Conservation (phyloP, 2,329 filamentous ascomycete genomes). For the Diaporthe australafricana region DNA sequence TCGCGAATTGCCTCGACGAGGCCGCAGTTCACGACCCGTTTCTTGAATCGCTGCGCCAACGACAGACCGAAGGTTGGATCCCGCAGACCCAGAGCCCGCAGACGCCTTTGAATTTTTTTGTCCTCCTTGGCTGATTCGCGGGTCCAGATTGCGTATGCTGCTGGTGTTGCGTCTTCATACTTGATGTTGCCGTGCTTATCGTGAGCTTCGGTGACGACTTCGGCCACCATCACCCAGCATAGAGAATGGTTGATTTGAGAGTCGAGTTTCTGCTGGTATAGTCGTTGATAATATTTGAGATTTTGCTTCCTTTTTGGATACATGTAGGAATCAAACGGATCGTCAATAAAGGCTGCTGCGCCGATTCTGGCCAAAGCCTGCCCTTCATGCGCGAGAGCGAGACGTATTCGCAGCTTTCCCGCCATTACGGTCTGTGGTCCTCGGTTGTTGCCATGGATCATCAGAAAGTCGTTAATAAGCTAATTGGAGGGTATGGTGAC, state of each 20-base stretch:
- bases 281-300: background rate
- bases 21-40: background rate
- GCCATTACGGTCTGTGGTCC: background rate
- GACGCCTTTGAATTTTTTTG: background rate
- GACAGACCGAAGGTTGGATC: background rate
- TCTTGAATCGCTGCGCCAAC: background rate
- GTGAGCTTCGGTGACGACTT: background rate
- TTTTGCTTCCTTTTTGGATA: background rate
- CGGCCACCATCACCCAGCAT: background rate
- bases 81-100: background rate
- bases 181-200: background rate
- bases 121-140: background rate
- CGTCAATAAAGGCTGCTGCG: background rate
- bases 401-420: background rate
- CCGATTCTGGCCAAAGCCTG: background rate
- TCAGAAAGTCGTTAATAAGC: too few relatives aligned
- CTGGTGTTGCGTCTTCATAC: background rate
- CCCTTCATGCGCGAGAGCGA: background rate
- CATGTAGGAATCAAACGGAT: conserved; percentile 1
- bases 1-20: background rate
- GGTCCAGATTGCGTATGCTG: conserved; percentile 1
- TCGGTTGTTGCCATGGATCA: background rate
- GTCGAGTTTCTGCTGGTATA: conserved; percentile 4
- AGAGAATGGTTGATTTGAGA: background rate
- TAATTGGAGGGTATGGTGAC: too few relatives aligned